phyloP scores from a whole-genome alignment of 768 basidiomycete species.

The Lactarius quietus region DNA sequence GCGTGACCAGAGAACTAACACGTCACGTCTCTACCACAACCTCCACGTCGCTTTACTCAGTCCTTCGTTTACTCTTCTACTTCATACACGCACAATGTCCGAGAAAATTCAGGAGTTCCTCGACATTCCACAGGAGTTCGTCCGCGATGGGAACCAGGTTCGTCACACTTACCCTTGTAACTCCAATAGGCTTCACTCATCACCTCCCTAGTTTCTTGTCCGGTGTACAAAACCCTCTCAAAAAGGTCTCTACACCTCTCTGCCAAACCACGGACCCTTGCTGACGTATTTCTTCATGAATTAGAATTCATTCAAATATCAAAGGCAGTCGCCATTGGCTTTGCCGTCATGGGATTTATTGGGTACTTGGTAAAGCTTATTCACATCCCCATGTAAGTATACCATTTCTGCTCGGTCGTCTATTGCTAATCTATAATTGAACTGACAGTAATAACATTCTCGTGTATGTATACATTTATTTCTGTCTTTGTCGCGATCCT shows the following conservation, averaged over 20 bases:
- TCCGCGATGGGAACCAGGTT: slow-evolving; percentile 93
- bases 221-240: slow-evolving; percentile 97
- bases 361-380: slow-evolving; percentile 98
- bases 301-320: slow-evolving; percentile 94
- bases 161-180: background rate
- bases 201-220: slow-evolving; percentile 71
- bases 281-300: slow-evolving; percentile 14
- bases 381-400: slow-evolving; percentile 93
- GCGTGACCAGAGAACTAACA: slow-evolving; percentile 20
- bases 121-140: slow-evolving; percentile 87
- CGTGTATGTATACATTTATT: slow-evolving; percentile 63
- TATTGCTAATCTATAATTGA: slow-evolving; percentile 23
- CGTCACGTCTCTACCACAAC: slow-evolving; percentile 27
- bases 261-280: background rate
- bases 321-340: slow-evolving; percentile 94
- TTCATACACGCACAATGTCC: slow-evolving; percentile 56
- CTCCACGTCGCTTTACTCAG: slow-evolving; percentile 5
- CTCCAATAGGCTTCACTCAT: slow-evolving; percentile 13
- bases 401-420: slow-evolving; percentile 5
- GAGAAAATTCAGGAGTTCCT: slow-evolving; percentile 88
- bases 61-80: slow-evolving; percentile 5
- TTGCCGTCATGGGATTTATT: slow-evolving; percentile 99
- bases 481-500: slow-evolving; percentile 18
- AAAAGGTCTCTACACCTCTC: slow-evolving; percentile 60
- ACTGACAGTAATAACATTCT: slow-evolving; percentile 86